Conservation (phyloP, 345 rosid species). For the Erucastrum elatum region DNA sequence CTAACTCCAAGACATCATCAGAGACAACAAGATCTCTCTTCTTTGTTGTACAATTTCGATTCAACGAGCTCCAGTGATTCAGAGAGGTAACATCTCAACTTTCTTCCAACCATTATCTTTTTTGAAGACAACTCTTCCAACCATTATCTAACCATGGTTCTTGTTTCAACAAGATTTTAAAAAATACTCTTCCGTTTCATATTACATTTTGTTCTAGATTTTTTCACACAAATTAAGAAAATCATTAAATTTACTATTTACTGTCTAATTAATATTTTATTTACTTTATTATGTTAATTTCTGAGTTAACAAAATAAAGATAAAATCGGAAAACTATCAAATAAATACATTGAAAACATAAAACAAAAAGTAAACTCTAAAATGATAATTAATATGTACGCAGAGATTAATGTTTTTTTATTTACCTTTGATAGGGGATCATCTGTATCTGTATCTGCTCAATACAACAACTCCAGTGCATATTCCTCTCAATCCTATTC, state of each 20-base stretch:
- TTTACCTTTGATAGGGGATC: constrained; percentile 15
- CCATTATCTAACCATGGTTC: not conserved
- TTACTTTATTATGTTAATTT: too few relatives aligned
- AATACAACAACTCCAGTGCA: not conserved
- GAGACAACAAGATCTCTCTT: constrained; percentile 26
- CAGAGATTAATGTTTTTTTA: not conserved
- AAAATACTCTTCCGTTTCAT: not conserved
- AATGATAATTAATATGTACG: not conserved
- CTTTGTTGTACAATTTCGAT: constrained; percentile 21
- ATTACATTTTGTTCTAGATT: too few relatives aligned
- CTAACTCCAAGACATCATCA: constrained; percentile 17
- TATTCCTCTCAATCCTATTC: not conserved
- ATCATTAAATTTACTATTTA: too few relatives aligned
- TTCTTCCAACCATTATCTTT: not conserved
- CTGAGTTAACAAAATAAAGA: too few relatives aligned
- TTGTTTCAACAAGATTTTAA: not conserved
- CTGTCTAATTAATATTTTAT: too few relatives aligned
- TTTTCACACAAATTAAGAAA: not conserved
- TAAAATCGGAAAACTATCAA: not conserved
- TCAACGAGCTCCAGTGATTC: constrained; percentile 14
- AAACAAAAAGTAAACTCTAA: too few relatives aligned
- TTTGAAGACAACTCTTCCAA: not conserved
- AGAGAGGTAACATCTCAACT: constrained; percentile 20
- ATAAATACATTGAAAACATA: too few relatives aligned
- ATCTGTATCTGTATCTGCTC: constrained; percentile 7